Conservation (phyloP, 257 asterid genomes). For the Orobanche coerulescens region DNA sequence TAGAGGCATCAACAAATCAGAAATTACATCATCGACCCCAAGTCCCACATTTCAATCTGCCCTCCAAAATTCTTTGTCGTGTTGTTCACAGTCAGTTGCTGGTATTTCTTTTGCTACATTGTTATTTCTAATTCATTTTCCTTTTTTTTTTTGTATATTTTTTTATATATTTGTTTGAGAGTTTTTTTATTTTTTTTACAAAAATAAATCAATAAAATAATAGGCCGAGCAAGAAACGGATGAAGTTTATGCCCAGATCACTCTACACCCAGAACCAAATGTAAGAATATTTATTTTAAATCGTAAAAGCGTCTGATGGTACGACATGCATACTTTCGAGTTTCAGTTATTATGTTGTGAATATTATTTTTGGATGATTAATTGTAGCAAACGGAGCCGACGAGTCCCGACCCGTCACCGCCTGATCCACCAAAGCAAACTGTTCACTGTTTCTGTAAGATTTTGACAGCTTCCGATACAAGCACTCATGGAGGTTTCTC, state of each 20-base stretch:
- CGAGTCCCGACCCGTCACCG: constrained; percentile 39
- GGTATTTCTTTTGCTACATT: constrained; percentile 34
- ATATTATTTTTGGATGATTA: background rate
- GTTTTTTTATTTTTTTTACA: background rate
- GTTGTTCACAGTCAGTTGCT: constrained; percentile 43
- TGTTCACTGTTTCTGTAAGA: constrained; percentile 60
- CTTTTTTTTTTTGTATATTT: background rate
- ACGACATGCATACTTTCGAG: too few relatives aligned
- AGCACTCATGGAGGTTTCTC: constrained; percentile 96
- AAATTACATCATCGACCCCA: constrained; percentile 45
- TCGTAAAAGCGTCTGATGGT: too few relatives aligned
- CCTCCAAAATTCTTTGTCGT: constrained; percentile 71
- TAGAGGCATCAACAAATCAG: constrained; percentile 79
- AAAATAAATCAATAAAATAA: background rate
- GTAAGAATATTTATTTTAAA: too few relatives aligned
- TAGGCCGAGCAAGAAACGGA: constrained; percentile 80
- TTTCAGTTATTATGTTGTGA: too few relatives aligned
- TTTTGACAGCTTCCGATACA: constrained; percentile 84
- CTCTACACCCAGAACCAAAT: constrained; percentile 59
- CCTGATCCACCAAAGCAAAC: constrained; percentile 47
- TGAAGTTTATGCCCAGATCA: constrained; percentile 82
- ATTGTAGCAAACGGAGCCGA: constrained; percentile 64
- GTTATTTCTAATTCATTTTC: background rate
- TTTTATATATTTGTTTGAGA: background rate
- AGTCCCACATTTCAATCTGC: constrained; percentile 62